Evolutionary conservation across 176 grass and related monocot genomes (phyloP).

Genomic region (Oryza rufipogon): DNA sequence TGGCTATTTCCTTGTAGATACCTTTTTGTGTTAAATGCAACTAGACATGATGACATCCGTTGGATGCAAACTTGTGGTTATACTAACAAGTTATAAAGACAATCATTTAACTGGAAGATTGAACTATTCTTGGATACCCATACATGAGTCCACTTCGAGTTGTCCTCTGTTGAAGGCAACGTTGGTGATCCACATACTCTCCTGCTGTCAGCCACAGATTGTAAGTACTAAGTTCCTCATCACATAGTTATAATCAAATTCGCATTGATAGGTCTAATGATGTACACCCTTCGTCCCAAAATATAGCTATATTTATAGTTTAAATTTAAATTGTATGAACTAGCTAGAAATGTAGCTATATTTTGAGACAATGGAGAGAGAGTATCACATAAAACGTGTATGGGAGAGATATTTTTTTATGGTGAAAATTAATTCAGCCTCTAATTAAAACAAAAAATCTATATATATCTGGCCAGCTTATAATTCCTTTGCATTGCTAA

Average conservation of each 20-base stretch:
- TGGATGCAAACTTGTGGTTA: background rate
- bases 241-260: background rate
- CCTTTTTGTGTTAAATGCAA: too few species aligned
- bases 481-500: background rate
- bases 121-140: background rate
- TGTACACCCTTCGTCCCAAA: too few species aligned
- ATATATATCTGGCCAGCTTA: background rate
- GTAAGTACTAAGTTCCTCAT: background rate
- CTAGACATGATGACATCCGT: background rate
- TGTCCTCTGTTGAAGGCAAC: conserved; percentile 29
- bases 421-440: background rate
- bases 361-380: too few species aligned
- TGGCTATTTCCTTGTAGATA: too few species aligned
- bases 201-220: background rate
- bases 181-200: conserved; percentile 6
- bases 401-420: background rate
- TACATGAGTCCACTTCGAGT: conserved; percentile 13
- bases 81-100: background rate
- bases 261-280: background rate
- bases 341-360: too few species aligned
- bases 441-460: background rate
- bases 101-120: background rate
- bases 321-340: too few species aligned
- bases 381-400: background rate
- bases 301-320: too few species aligned